A percentile compares a stretch with the other conserved stretches of the same genome.
These are phyloP conservation scores for Debaryomyces psychrophilus DNA, from an alignment of 1,139 yeast species.

Conservation along the genomic window DNA sequence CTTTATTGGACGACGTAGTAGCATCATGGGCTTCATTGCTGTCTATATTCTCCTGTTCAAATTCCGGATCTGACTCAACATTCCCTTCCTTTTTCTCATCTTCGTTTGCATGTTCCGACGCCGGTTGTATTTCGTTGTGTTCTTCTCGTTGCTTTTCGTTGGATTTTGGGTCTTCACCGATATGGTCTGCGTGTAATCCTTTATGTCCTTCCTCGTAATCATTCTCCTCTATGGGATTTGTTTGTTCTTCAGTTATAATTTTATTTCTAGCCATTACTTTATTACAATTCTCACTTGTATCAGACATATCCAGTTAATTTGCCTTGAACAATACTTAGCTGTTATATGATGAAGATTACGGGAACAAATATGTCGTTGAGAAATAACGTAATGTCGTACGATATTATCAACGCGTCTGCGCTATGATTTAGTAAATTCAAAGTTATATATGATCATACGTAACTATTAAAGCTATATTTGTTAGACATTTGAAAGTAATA, in stretches of 20 bases:
- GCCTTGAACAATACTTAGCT: background rate
- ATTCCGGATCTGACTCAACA: background rate
- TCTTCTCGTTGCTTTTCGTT: background rate
- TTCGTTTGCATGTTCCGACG: background rate
- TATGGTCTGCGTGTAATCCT: background rate
- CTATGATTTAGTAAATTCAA: background rate
- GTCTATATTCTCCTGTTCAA: constrained; percentile 2
- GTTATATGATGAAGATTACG: background rate
- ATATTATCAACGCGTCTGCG: background rate
- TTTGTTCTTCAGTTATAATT: background rate
- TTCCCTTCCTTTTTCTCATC: background rate
- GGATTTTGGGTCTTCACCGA: background rate
- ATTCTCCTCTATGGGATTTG: background rate
- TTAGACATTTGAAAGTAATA: background rate
- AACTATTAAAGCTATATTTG: background rate
- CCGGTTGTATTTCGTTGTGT: background rate
- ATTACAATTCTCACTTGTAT: background rate
- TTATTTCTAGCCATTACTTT: background rate
- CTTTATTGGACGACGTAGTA: constrained; percentile 12
- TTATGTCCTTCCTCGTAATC: background rate
- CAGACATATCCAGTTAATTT: background rate
- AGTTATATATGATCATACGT: background rate
- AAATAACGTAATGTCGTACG: background rate
- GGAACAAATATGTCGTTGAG: constrained; percentile 5
- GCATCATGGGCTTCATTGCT: background rate